Conservation (phyloP, 768 basidiomycete species). For the Leccinellum albellum region DNA sequence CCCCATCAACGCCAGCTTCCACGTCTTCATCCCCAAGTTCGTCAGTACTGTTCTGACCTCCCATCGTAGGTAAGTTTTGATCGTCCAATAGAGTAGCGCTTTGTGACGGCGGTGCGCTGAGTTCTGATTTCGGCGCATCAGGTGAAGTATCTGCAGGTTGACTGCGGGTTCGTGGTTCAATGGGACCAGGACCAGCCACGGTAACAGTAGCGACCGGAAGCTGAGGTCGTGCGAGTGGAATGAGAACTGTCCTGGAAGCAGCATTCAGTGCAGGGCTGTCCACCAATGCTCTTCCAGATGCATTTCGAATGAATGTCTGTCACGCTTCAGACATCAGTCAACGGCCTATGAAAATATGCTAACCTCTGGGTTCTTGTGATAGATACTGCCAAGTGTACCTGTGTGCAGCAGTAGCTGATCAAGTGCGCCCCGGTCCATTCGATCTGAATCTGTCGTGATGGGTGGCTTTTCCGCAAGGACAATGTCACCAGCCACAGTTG, state of each 20-base stretch:
- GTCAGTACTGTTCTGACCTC: slow-evolving; percentile 1
- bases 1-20: slow-evolving; percentile 27
- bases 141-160: slow-evolving; percentile 25
- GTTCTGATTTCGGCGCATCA: slow-evolving; percentile 30
- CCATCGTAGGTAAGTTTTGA: slow-evolving; percentile 7
- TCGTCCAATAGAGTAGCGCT: slow-evolving; percentile 17
- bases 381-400: slow-evolving; percentile 91
- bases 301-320: slow-evolving; percentile 91
- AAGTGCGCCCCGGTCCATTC: slow-evolving; percentile 94
- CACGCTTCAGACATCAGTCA: slow-evolving; percentile 11
- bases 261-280: slow-evolving; percentile 90
- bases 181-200: slow-evolving; percentile 54
- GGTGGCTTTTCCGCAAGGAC: slow-evolving; percentile 92
- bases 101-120: slow-evolving; percentile 27
- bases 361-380: slow-evolving; percentile 96
- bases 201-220: slow-evolving; percentile 43
- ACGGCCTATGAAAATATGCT: slow-evolving; percentile 10
- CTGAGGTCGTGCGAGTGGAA: slow-evolving; percentile 53
- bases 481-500: slow-evolving; percentile 81
- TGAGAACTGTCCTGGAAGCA: slow-evolving; percentile 68
- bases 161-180: slow-evolving; percentile 27
- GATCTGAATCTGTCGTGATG: slow-evolving; percentile 96
- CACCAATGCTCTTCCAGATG: slow-evolving; percentile 72
- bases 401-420: slow-evolving; percentile 94
- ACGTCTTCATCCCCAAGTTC: slow-evolving; percentile 24